A percentile compares a stretch with the other conserved stretches of the same genome.
These are phyloP conservation scores for Crithidia expoeki DNA, from an alignment of 208 protist species.

Conservation along the genomic window DNA sequence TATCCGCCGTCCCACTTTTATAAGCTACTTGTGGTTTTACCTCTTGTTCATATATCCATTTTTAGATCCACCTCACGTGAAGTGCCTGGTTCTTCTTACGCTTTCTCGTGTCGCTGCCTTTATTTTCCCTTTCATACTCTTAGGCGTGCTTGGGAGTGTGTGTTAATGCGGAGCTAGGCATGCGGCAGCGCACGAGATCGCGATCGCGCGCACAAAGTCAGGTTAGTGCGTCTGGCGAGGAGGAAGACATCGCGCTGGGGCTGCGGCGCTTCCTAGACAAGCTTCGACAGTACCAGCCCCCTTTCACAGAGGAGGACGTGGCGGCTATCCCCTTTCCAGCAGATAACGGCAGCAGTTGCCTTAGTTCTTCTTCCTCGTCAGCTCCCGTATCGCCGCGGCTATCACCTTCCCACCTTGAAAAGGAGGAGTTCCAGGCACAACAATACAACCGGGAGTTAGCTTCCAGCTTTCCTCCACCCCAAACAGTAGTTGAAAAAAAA, in stretches of 20 bases:
- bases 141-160: background rate
- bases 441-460: background rate
- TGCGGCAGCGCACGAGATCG: constrained; percentile 35
- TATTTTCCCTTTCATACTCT: background rate
- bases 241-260: constrained; percentile 48
- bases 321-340: constrained; percentile 61
- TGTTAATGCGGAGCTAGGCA: constrained; percentile 20
- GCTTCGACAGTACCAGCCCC: constrained; percentile 64
- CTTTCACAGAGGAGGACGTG: constrained; percentile 83
- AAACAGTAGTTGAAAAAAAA: background rate
- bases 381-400: constrained; percentile 14
- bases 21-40: too few relatives aligned
- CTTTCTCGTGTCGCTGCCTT: too few relatives aligned
- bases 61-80: too few relatives aligned
- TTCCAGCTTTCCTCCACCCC: background rate
- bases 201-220: constrained; percentile 40
- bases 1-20: too few relatives aligned
- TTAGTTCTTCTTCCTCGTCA: constrained; percentile 36
- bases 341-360: constrained; percentile 34
- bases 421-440: constrained; percentile 15
- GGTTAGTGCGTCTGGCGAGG: constrained; percentile 28
- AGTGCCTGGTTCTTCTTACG: too few relatives aligned
- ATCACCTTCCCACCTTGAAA: constrained; percentile 27
- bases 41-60: too few relatives aligned
- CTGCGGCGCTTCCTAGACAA: constrained; percentile 70